A percentile compares a stretch with the other conserved stretches of the same genome.
phyloP scores from a whole-genome alignment of 169 alveolate species.

The Plasmodium gonderi region DNA sequence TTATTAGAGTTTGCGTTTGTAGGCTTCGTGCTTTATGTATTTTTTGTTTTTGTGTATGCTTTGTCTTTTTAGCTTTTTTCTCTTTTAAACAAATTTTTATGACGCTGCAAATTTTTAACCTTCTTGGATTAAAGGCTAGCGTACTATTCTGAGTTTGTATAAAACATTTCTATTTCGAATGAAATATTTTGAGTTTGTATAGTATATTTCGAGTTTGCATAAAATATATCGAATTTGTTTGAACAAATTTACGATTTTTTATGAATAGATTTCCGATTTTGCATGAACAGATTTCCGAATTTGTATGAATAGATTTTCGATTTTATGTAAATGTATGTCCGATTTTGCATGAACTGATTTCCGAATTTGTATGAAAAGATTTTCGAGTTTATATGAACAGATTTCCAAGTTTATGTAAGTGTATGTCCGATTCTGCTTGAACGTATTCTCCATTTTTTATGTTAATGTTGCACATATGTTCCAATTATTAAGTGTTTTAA shows the following conservation, averaged over 20 bases:
- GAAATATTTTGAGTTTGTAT: neutral
- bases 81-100: neutral
- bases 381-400: too few relatives aligned
- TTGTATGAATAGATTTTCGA: neutral
- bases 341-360: neutral
- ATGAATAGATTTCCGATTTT: neutral
- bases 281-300: neutral
- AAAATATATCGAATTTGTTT: neutral
- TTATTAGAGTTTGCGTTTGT: too few relatives aligned
- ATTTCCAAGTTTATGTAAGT: too few relatives aligned
- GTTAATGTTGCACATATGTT: neutral
- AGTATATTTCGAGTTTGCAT: neutral
- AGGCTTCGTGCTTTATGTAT: too few relatives aligned
- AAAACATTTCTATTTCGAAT: neutral
- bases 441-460: too few relatives aligned
- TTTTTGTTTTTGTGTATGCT: neutral
- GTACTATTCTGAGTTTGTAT: neutral
- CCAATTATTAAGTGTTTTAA: neutral
- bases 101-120: too few relatives aligned
- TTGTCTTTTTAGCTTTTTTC: neutral
- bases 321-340: neutral
- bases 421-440: too few relatives aligned
- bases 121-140: too few relatives aligned
- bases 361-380: neutral
- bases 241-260: neutral